phyloP scores from a whole-genome alignment of 768 basidiomycete species.

The Tylopilus sp. region DNA sequence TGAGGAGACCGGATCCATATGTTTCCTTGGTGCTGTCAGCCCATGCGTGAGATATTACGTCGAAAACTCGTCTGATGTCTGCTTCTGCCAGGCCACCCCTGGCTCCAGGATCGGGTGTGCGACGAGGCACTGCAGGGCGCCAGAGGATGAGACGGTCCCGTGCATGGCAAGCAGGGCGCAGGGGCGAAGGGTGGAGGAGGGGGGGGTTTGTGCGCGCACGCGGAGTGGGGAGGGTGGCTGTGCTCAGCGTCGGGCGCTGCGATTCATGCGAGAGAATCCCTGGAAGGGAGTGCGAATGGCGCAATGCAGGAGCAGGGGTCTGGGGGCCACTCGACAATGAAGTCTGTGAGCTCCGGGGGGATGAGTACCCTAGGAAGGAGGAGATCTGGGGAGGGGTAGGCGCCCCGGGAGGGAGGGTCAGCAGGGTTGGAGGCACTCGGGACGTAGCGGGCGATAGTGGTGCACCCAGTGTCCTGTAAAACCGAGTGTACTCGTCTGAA shows the following conservation, averaged over 20 bases:
- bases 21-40: not conserved
- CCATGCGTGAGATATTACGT: not conserved
- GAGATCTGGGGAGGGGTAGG: not conserved
- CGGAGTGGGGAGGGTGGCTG: no score
- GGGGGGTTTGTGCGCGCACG: no score
- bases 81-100: not conserved
- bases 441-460: not conserved
- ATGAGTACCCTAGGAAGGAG: not conserved
- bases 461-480: not conserved
- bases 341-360: not conserved
- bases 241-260: no score
- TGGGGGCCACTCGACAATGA: not conserved
- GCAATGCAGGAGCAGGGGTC: not conserved
- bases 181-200: no score
- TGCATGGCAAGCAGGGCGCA: not conserved
- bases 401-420: not conserved
- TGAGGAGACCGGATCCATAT: not conserved
- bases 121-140: not conserved
- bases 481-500: not conserved
- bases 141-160: not conserved
- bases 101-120: not conserved
- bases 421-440: not conserved
- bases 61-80: not conserved
- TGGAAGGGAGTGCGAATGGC: no score
- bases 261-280: no score